Evolutionary conservation across 768 basidiomycete genomes (phyloP).

Genomic region (Daedaleopsis nitida): DNA sequence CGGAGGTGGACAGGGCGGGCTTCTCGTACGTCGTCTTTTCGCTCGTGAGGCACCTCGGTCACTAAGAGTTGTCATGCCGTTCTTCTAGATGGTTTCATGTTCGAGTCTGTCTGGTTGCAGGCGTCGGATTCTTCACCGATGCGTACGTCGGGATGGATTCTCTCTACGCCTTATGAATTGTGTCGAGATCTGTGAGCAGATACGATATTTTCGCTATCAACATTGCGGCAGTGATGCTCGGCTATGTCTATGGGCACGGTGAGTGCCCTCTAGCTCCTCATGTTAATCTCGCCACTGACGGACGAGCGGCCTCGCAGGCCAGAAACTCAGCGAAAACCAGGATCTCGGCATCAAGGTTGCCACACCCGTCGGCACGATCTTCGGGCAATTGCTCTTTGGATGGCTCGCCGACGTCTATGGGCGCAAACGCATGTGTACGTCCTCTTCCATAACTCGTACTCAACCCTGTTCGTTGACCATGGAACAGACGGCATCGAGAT

Average conservation of each 20-base stretch:
- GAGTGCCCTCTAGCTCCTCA: not conserved
- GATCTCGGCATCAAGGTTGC: conserved; percentile 79
- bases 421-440: conserved; percentile 79
- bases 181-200: not conserved
- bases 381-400: conserved; percentile 78
- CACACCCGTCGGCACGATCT: conserved; percentile 72
- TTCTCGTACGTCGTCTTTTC: conserved; percentile 61
- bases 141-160: conserved; percentile 30
- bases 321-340: conserved; percentile 56
- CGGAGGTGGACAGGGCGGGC: conserved; percentile 83
- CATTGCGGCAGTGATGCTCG: conserved; percentile 82
- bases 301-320: not conserved
- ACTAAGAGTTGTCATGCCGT: conserved; percentile 1
- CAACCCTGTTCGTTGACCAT: not conserved
- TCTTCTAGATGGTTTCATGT: conserved; percentile 76
- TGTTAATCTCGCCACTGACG: not conserved
- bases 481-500: conserved; percentile 66
- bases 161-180: not conserved
- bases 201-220: conserved; percentile 90
- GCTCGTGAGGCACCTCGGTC: not conserved
- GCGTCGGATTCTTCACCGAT: conserved; percentile 89
- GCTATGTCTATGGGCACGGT: conserved; percentile 67
- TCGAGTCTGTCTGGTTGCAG: conserved; percentile 57
- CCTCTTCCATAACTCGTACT: not conserved
- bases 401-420: conserved; percentile 79